phyloP scores from a whole-genome alignment of 2,329 filamentous ascomycete genomes.

The Trichoderma atrobrunneum region DNA sequence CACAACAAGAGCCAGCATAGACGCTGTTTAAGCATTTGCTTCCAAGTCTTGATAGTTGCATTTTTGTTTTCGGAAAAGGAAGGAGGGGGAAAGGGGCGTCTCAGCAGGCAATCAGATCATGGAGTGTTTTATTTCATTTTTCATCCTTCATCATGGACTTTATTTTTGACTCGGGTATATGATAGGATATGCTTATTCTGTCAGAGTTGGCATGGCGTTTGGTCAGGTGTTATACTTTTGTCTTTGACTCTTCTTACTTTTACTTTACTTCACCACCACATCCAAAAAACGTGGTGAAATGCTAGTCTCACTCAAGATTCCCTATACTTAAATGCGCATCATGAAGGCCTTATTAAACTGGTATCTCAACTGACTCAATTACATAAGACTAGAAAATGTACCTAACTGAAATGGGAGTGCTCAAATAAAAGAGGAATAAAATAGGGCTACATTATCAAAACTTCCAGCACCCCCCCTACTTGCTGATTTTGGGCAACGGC shows the following conservation, averaged over 20 bases:
- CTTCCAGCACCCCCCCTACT: slow-evolving; percentile 25
- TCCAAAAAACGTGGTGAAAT: not conserved
- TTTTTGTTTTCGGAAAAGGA: not conserved
- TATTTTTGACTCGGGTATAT: not conserved
- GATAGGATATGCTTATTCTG: not conserved
- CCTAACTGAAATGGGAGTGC: slow-evolving; percentile 35
- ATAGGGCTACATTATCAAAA: slow-evolving; percentile 37
- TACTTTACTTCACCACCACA: not conserved
- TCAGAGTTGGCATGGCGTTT: not conserved
- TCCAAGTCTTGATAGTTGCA: not conserved
- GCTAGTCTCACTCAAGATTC: not conserved
- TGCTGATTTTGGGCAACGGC: slow-evolving; percentile 21
- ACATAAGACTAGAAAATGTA: slow-evolving; percentile 45
- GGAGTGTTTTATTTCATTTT: not conserved
- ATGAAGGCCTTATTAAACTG: slow-evolving; percentile 30
- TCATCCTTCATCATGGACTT: not conserved
- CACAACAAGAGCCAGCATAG: slow-evolving; percentile 72
- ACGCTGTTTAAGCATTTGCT: slow-evolving; percentile 57
- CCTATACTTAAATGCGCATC: not conserved
- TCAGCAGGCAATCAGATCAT: not conserved
- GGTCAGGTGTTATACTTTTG: not conserved
- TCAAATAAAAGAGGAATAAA: slow-evolving; percentile 34
- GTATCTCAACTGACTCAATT: slow-evolving; percentile 47
- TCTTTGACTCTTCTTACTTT: not conserved
- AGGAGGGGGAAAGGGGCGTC: not conserved